phyloP scores from a whole-genome alignment of 164 flowering plant genomes.

The Vitis cinerea region DNA sequence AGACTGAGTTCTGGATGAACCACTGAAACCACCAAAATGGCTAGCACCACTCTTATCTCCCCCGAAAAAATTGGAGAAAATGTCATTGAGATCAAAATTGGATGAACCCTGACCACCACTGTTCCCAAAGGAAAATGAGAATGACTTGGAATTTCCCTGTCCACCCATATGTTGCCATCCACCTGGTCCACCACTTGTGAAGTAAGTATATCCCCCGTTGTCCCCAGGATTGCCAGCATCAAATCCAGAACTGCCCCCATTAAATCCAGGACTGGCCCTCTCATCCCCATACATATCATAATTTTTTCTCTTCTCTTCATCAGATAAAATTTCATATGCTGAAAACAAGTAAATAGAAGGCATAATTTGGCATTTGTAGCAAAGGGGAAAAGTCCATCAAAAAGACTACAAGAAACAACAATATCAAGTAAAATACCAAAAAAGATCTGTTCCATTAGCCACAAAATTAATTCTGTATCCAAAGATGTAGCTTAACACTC shows the following conservation, averaged over 20 bases:
- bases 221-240: slow-evolving; percentile 43
- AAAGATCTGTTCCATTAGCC: neutral
- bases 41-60: slow-evolving; percentile 26
- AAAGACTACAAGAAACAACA: neutral
- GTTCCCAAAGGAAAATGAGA: slow-evolving; percentile 82
- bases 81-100: slow-evolving; percentile 57
- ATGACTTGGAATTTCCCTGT: slow-evolving; percentile 51
- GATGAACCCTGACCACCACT: slow-evolving; percentile 51
- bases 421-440: neutral
- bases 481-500: neutral
- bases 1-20: slow-evolving; percentile 36
- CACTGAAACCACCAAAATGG: slow-evolving; percentile 29
- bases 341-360: slow-evolving; percentile 14
- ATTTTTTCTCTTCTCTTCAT: slow-evolving; percentile 90
- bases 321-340: slow-evolving; percentile 93
- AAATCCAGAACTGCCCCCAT: slow-evolving; percentile 46
- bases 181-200: slow-evolving; percentile 66
- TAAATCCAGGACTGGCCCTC: slow-evolving; percentile 69
- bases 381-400: neutral
- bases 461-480: neutral
- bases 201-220: slow-evolving; percentile 57
- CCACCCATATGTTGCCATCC: slow-evolving; percentile 64
- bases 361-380: slow-evolving; percentile 5
- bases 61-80: slow-evolving; percentile 74
- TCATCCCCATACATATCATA: slow-evolving; percentile 91